phyloP scores from a whole-genome alignment of 2,329 filamentous ascomycete species.

The Metarhizium sp. region DNA sequence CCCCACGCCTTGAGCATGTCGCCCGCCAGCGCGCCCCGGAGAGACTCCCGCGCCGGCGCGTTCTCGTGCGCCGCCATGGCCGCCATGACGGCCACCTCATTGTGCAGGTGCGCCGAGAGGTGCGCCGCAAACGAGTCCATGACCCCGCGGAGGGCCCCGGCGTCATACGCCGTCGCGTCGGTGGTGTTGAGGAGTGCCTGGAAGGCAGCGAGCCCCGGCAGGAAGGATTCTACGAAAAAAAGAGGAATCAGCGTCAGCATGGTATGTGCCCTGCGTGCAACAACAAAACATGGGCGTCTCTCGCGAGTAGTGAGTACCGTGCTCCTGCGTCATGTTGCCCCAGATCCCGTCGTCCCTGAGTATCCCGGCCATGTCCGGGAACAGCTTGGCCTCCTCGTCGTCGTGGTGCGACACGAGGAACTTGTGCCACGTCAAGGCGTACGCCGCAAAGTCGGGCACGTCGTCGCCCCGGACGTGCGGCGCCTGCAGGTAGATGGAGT shows the following conservation, averaged over 20 bases:
- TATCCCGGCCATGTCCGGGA: slow-evolving; percentile 44
- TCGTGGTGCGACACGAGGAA: slow-evolving; percentile 53
- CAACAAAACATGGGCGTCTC: too few species aligned
- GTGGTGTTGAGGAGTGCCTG: slow-evolving; percentile 39
- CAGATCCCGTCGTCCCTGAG: slow-evolving; percentile 41
- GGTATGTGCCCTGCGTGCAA: too few species aligned
- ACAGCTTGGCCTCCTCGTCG: slow-evolving; percentile 48
- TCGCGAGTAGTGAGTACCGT: slow-evolving; percentile 27
- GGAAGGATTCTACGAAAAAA: slow-evolving; percentile 32
- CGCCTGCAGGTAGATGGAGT: slow-evolving; percentile 53
- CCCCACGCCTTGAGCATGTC: slow-evolving; percentile 51
- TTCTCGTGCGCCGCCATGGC: slow-evolving; percentile 38
- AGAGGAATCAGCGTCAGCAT: background rate
- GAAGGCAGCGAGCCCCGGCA: slow-evolving; percentile 41
- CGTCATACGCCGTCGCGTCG: slow-evolving; percentile 20
- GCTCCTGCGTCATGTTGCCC: slow-evolving; percentile 43
- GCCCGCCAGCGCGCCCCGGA: slow-evolving; percentile 34
- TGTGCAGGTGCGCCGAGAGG: slow-evolving; percentile 47
- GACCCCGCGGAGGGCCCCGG: slow-evolving; percentile 34
- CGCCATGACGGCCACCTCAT: slow-evolving; percentile 43
- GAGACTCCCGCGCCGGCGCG: slow-evolving; percentile 36
- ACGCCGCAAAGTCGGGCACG: slow-evolving; percentile 46
- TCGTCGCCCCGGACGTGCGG: slow-evolving; percentile 40
- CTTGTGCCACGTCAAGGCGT: slow-evolving; percentile 47
- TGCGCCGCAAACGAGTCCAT: slow-evolving; percentile 40